phyloP scores from a whole-genome alignment of 139 green algal genomes.

The Pseudopediastrum boryanum region DNA sequence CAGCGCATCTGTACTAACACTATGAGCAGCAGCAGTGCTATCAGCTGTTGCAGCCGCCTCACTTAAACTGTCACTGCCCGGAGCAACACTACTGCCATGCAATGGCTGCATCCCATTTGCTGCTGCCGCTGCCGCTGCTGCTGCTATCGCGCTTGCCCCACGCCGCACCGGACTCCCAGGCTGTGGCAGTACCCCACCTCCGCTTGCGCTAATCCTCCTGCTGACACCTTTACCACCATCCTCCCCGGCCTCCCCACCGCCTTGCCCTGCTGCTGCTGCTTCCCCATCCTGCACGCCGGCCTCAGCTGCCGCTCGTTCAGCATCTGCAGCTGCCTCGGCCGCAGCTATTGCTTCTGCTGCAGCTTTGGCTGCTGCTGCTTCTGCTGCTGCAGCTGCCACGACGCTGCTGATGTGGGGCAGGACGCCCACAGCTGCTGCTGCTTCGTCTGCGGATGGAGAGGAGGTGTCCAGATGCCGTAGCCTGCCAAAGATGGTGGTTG shows the following conservation, averaged over 20 bases:
- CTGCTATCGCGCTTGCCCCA: not conserved
- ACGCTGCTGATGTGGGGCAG: constrained; percentile 35
- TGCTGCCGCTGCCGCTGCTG: not conserved
- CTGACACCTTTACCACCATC: not conserved
- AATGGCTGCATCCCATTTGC: not conserved
- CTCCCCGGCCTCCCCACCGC: not conserved
- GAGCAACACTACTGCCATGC: no score
- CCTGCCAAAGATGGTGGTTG: constrained; percentile 59
- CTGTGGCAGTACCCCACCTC: not conserved
- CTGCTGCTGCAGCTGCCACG: constrained; percentile 29
- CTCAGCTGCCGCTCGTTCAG: not conserved
- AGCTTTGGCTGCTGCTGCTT: constrained; percentile 29
- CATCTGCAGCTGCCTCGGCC: constrained; percentile 7
- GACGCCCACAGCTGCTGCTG: constrained; percentile 16
- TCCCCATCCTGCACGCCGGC: constrained; percentile 5
- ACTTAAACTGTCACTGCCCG: no score
- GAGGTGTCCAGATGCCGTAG: constrained; percentile 32
- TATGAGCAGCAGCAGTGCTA: not conserved
- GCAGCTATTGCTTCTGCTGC: constrained; percentile 20
- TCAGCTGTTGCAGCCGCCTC: not conserved
- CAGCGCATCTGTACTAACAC: not conserved
- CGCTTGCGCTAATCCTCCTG: not conserved
- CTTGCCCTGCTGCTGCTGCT: constrained; percentile 6
- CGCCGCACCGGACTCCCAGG: not conserved
- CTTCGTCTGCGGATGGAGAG: constrained; percentile 21